These are phyloP conservation scores for Colletotrichum destructivum DNA, from an alignment of 2,329 filamentous ascomycete species.

Conservation along the genomic window DNA sequence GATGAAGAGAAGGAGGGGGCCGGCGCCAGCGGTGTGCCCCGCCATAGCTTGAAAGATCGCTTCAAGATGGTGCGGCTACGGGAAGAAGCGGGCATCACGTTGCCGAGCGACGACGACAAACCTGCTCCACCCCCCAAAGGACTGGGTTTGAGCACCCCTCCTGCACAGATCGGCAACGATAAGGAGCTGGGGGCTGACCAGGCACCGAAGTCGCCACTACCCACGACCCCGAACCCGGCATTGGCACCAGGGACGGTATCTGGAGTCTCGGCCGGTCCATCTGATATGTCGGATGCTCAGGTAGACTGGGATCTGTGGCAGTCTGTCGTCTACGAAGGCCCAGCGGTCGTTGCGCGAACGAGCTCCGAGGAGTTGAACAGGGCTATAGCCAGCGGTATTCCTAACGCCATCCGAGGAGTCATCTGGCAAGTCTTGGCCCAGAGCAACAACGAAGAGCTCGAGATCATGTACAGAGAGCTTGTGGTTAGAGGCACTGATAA, in stretches of 20 bases:
- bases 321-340: slow-evolving; percentile 93
- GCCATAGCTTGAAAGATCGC: slow-evolving; percentile 81
- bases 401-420: slow-evolving; percentile 94
- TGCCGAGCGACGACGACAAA: slow-evolving; percentile 69
- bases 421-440: slow-evolving; percentile 98
- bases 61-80: slow-evolving; percentile 84
- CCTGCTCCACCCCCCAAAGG: slow-evolving; percentile 38
- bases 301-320: slow-evolving; percentile 99
- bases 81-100: slow-evolving; percentile 75
- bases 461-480: slow-evolving; percentile 88
- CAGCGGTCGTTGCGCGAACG: slow-evolving; percentile 87
- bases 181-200: slow-evolving; percentile 36
- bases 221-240: slow-evolving; percentile 76
- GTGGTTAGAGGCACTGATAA: slow-evolving; percentile 85
- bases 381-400: slow-evolving; percentile 94
- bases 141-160: slow-evolving; percentile 46
- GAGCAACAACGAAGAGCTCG: slow-evolving; percentile 93
- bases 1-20: slow-evolving; percentile 77
- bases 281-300: slow-evolving; percentile 77
- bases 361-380: slow-evolving; percentile 91
- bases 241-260: slow-evolving; percentile 89
- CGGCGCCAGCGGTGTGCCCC: slow-evolving; percentile 60
- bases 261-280: slow-evolving; percentile 83
- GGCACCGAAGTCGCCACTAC: slow-evolving; percentile 60
- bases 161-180: slow-evolving; percentile 44